phyloP scores from a whole-genome alignment of 2,329 filamentous ascomycete genomes.

The Trichoderma koningiopsis region DNA sequence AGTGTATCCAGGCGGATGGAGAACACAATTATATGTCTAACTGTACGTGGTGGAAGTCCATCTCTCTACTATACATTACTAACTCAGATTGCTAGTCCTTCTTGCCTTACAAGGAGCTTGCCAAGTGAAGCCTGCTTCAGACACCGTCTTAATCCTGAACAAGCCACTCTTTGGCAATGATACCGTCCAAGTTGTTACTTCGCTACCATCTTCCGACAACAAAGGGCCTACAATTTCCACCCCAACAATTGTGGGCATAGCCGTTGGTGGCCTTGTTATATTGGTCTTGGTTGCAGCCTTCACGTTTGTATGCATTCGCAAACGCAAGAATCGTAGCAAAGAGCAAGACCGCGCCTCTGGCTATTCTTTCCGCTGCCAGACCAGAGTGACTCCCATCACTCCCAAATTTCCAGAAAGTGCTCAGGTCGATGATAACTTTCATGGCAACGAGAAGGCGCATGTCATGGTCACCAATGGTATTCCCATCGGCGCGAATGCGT shows the following conservation, averaged over 20 bases:
- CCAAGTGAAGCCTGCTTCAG: conserved; percentile 47
- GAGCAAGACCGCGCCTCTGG: conserved; percentile 39
- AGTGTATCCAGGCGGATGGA: conserved; percentile 49
- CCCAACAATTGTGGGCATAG: conserved; percentile 49
- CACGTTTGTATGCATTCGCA: conserved; percentile 50
- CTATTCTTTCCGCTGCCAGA: conserved; percentile 56
- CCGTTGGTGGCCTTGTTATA: conserved; percentile 43
- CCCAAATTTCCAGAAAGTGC: neutral
- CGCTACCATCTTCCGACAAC: neutral
- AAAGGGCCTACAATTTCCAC: conserved; percentile 37
- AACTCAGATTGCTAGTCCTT: conserved; percentile 42
- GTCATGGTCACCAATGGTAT: neutral
- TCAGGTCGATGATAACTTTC: conserved; percentile 19
- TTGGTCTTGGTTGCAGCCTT: conserved; percentile 44
- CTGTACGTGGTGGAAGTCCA: conserved; percentile 42
- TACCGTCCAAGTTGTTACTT: conserved; percentile 15
- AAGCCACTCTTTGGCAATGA: conserved; percentile 48
- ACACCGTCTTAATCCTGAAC: conserved; percentile 44
- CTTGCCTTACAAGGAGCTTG: conserved; percentile 56
- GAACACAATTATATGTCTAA: conserved; percentile 51
- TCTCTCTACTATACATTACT: neutral
- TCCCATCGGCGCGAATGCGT: neutral
- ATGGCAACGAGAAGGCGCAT: conserved; percentile 8
- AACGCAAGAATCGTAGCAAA: conserved; percentile 42
- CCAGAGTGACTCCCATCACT: conserved; percentile 9